A percentile compares a stretch with the other conserved stretches of the same genome.
Conservation (phyloP, 78 protist genomes). For the Creolimax fragrantissima region DNA sequence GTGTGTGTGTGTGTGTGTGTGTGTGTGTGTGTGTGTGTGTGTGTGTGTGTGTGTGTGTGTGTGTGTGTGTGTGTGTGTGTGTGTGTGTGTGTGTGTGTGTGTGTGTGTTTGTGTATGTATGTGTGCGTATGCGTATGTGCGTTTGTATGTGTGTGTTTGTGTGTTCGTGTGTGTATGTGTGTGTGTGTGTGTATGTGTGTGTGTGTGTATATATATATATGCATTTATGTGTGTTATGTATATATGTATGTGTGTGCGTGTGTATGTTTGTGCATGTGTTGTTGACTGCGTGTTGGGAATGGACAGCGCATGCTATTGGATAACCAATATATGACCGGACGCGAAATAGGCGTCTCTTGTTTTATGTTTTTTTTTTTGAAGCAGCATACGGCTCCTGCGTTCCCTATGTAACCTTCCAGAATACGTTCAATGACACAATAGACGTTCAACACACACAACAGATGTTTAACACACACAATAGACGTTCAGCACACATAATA, state of each 20-base stretch:
- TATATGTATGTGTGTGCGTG: not conserved
- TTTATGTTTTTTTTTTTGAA: no score
- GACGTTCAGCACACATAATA: no score
- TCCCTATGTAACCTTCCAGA: no score
- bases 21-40: not conserved
- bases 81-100: constrained; percentile 10
- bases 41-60: not conserved
- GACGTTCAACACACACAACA: no score
- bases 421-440: no score
- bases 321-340: no score
- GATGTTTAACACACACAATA: no score
- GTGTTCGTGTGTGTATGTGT: not conserved
- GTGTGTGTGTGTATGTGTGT: not conserved
- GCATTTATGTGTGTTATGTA: not conserved
- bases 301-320: no score
- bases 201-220: not conserved
- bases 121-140: constrained; percentile 18
- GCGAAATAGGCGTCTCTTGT: no score
- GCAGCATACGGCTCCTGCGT: no score
- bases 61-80: not conserved
- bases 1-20: not conserved
- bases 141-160: constrained; percentile 3
- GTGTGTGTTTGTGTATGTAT: constrained; percentile 21
- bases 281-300: no score
- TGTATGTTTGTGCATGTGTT: not conserved